phyloP scores from a whole-genome alignment of 768 basidiomycete genomes.

The Gymnopilus junonius region DNA sequence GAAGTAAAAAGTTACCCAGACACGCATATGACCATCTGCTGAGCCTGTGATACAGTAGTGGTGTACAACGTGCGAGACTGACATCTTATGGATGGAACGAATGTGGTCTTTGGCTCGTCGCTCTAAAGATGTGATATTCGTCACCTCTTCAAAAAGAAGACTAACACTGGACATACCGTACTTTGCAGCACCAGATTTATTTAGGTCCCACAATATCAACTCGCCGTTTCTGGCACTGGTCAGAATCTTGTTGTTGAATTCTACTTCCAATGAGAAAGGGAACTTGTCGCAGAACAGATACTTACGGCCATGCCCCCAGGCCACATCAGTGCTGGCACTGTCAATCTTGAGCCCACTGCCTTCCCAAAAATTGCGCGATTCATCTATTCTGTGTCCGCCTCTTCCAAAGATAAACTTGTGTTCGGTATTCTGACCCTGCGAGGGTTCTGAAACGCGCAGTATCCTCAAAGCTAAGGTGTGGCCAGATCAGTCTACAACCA shows the following conservation, averaged over 20 bases:
- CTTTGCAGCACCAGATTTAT: slow-evolving; percentile 67
- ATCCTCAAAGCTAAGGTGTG: slow-evolving; percentile 56
- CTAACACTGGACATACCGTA: slow-evolving; percentile 53
- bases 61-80: slow-evolving; percentile 68
- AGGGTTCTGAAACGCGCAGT: slow-evolving; percentile 57
- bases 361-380: slow-evolving; percentile 79
- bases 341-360: slow-evolving; percentile 80
- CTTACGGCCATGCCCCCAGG: slow-evolving; percentile 76
- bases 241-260: slow-evolving; percentile 73
- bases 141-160: background rate
- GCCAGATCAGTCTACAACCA: background rate
- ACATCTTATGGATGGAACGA: slow-evolving; percentile 72
- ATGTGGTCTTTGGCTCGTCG: slow-evolving; percentile 69
- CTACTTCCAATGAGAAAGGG: slow-evolving; percentile 39
- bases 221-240: slow-evolving; percentile 85
- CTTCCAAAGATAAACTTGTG: slow-evolving; percentile 57
- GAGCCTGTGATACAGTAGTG: slow-evolving; percentile 82
- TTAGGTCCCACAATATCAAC: slow-evolving; percentile 82
- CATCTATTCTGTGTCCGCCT: slow-evolving; percentile 72
- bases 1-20: slow-evolving; percentile 61
- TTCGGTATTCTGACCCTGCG: slow-evolving; percentile 42
- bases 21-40: slow-evolving; percentile 78
- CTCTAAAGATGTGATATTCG: slow-evolving; percentile 42
- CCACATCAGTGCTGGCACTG: slow-evolving; percentile 77
- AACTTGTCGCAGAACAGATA: slow-evolving; percentile 11